These are phyloP conservation scores for Penicillium maclennaniae DNA, from an alignment of 495 filamentous ascomycete species.

Conservation along the genomic window DNA sequence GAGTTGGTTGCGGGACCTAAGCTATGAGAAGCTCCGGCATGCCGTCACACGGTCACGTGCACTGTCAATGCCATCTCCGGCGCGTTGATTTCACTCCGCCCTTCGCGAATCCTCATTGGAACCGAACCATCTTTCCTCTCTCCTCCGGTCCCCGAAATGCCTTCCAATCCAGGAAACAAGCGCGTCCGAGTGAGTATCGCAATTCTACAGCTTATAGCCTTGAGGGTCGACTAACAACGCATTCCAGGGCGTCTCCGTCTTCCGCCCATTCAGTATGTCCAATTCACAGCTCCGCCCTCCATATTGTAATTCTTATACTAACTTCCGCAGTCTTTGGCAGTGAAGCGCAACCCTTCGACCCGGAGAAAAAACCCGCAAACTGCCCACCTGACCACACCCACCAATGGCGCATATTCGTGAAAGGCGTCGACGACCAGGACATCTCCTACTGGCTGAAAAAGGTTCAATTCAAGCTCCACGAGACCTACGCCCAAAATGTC, in stretches of 20 bases:
- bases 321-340: conserved; percentile 64
- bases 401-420: conserved; percentile 90
- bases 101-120: conserved; percentile 2
- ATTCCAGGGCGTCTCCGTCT: conserved; percentile 63
- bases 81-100: conserved; percentile 4
- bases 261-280: conserved; percentile 63
- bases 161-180: conserved; percentile 52
- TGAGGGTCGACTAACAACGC: conserved; percentile 13
- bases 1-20: conserved; percentile 7
- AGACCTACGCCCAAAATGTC: conserved; percentile 84
- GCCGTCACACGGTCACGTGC: conserved; percentile 24
- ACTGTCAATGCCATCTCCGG: conserved; percentile 5
- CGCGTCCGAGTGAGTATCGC: conserved; percentile 50
- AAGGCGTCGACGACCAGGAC: conserved; percentile 77
- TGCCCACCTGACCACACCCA: conserved; percentile 80
- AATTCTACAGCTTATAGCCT: too few relatives aligned
- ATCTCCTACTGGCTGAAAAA: conserved; percentile 95
- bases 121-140: conserved; percentile 1
- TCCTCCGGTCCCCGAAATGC: conserved; percentile 37
- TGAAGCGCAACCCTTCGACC: conserved; percentile 71
- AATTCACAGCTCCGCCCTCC: not conserved
- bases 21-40: conserved; percentile 15
- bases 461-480: conserved; percentile 95
- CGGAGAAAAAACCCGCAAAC: conserved; percentile 58
- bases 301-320: not conserved